Conservation (phyloP, 768 basidiomycete species). For the Ephemerocybe angulata region DNA sequence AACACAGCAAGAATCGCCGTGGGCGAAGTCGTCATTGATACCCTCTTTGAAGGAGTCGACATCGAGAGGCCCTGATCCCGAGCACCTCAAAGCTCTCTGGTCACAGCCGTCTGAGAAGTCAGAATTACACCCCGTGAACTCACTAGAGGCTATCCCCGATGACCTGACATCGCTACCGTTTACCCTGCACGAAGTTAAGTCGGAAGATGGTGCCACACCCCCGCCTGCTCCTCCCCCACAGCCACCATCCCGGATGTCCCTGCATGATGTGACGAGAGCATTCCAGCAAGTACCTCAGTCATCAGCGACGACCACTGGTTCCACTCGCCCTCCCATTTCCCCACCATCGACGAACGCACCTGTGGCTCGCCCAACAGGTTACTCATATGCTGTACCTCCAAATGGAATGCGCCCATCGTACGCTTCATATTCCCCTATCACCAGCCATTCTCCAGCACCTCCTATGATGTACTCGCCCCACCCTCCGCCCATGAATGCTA, state of each 20-base stretch:
- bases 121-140: conserved; percentile 67
- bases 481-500: conserved; percentile 53
- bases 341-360: conserved; percentile 46
- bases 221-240: conserved; percentile 52
- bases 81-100: conserved; percentile 83
- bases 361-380: conserved; percentile 38
- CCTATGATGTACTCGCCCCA: conserved; percentile 63
- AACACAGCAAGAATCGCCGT: conserved; percentile 38
- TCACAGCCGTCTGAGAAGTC: conserved; percentile 72
- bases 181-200: conserved; percentile 81
- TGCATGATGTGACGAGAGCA: conserved; percentile 79
- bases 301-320: conserved; percentile 44
- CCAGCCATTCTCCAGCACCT: conserved; percentile 68
- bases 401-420: conserved; percentile 56
- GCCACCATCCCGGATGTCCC: conserved; percentile 70
- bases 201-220: conserved; percentile 79
- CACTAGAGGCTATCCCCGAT: conserved; percentile 78
- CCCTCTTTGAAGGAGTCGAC: conserved; percentile 60
- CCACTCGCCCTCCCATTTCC: conserved; percentile 50
- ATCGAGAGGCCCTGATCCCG: conserved; percentile 70
- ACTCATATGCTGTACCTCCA: conserved; percentile 40
- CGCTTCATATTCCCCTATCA: conserved; percentile 63
- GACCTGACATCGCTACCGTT: conserved; percentile 78
- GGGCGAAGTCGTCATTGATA: conserved; percentile 56
- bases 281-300: conserved; percentile 80